Evolutionary conservation across 257 asterid species (phyloP).

Genomic region (Voacanga thouarsii): DNA sequence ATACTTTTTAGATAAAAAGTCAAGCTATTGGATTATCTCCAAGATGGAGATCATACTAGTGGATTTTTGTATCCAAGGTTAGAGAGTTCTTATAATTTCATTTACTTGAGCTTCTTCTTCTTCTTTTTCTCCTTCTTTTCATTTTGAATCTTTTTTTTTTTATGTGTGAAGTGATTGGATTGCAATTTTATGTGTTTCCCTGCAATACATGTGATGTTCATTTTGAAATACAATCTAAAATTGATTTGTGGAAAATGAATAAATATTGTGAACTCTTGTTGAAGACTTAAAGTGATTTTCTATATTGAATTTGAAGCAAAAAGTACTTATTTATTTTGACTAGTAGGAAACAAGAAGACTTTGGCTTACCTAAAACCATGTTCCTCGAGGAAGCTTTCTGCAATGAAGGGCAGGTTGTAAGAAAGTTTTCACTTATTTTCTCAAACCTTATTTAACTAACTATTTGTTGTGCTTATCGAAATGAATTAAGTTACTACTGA

Average conservation of each 20-base stretch:
- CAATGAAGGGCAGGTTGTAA: neutral
- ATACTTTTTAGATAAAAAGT: too few relatives aligned
- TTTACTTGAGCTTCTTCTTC: too few relatives aligned
- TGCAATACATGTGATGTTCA: too few relatives aligned
- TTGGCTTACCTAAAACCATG: too few relatives aligned
- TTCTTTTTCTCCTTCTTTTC: too few relatives aligned
- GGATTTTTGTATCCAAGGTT: slow-evolving; percentile 99
- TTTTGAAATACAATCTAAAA: too few relatives aligned
- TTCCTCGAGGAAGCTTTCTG: neutral
- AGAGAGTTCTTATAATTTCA: neutral
- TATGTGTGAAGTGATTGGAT: neutral
- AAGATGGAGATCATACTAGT: slow-evolving; percentile 92
- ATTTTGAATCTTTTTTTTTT: too few relatives aligned
- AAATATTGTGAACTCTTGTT: neutral
- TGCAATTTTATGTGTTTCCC: neutral
- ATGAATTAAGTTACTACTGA: neutral
- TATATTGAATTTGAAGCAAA: too few relatives aligned
- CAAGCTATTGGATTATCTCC: slow-evolving; percentile 47
- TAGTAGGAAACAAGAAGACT: too few relatives aligned
- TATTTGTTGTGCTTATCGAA: too few relatives aligned
- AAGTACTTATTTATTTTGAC: too few relatives aligned
- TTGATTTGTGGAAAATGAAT: too few relatives aligned
- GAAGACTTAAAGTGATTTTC: neutral
- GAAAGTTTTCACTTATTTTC: neutral
- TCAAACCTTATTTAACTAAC: neutral